Base-by-base conservation (phyloP, 805 yeast genomes). In the Kodamaea lidongshanica region DNA sequence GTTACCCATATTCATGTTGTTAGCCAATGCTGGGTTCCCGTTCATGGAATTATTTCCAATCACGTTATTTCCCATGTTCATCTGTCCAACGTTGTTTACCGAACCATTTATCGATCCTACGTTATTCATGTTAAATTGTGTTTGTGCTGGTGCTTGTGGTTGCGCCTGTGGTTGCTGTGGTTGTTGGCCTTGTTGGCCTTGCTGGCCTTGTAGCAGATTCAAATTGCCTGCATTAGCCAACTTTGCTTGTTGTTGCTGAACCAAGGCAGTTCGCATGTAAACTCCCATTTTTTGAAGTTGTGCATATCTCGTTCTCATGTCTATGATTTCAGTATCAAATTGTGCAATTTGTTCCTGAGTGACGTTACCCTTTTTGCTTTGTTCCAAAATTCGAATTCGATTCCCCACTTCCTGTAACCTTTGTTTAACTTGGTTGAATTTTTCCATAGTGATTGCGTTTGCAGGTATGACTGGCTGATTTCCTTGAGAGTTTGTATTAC, bases 261-360 rank as follows among this genome's bases (percentile, higher is more conserved):
- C 45, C 30, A 66, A 50, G 42, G 62, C 66, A 30, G 60, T 56
- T 24, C 60, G 55, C 61, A 73, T 56, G 40, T 64, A 67, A 18
- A 61, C 48, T 1, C 77, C 78, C 28, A 68, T 65, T 33, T 65
- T 65, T 35, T 68, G 71, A 41, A 69, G 74, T 27, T 68, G 69
- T 13, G 66, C 64, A 39, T 65, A 65, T 33, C 72, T 67, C 19
- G 53, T 56, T 34, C 58, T 67, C 40, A 71, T 46, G 21, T 70
- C 69, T 12, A 57, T 54, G 38, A 75, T 72, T 44, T 74, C 76
- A 30, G 62, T 65, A 9, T 61, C 60, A n/a, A 69, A 54, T 23
- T 59, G 59, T 4, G 62, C 51, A 21, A 65, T 34, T 30, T 67
- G 70, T 5, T 67, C 74, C 2, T 70, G 65, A 4, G 72, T 52